phyloP scores from a whole-genome alignment of 2,329 filamentous ascomycete species.

The Venturia asperata region DNA sequence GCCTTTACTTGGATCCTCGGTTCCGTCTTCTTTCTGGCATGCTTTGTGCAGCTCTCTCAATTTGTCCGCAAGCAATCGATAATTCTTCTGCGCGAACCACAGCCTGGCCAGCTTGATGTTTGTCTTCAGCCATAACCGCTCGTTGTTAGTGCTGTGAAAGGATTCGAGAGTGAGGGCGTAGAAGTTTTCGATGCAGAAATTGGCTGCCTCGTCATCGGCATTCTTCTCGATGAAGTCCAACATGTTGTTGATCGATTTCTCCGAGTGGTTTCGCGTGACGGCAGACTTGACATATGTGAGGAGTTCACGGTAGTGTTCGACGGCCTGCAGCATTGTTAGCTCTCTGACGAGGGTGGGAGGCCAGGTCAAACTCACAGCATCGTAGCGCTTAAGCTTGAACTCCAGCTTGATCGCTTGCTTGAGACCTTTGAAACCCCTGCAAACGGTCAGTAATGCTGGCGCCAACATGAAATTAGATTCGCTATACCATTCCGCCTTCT shows the following conservation, averaged over 20 bases:
- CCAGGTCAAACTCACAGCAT: slow-evolving; percentile 51
- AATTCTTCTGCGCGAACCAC: slow-evolving; percentile 86
- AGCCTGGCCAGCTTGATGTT: slow-evolving; percentile 94
- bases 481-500: slow-evolving; percentile 83
- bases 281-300: slow-evolving; percentile 96
- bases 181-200: slow-evolving; percentile 84
- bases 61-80: slow-evolving; percentile 70
- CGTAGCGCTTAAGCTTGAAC: slow-evolving; percentile 83
- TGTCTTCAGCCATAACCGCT: slow-evolving; percentile 94
- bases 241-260: slow-evolving; percentile 99
- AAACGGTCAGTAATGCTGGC: slow-evolving; percentile 14
- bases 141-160: slow-evolving; percentile 96
- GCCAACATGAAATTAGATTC: slow-evolving; percentile 1
- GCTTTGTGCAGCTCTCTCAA: slow-evolving; percentile 81
- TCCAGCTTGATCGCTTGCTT: slow-evolving; percentile 98
- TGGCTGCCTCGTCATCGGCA: slow-evolving; percentile 62
- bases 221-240: slow-evolving; percentile 95
- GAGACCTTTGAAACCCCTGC: slow-evolving; percentile 82
- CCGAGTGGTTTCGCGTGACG: slow-evolving; percentile 95
- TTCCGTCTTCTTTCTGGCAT: slow-evolving; percentile 80
- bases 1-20: slow-evolving; percentile 88
- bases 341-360: neutral
- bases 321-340: slow-evolving; percentile 43
- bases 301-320: slow-evolving; percentile 88
- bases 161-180: slow-evolving; percentile 89